Conservation (phyloP, 108 stramenopile genomes). For the Parietichytrium sp. region DNA sequence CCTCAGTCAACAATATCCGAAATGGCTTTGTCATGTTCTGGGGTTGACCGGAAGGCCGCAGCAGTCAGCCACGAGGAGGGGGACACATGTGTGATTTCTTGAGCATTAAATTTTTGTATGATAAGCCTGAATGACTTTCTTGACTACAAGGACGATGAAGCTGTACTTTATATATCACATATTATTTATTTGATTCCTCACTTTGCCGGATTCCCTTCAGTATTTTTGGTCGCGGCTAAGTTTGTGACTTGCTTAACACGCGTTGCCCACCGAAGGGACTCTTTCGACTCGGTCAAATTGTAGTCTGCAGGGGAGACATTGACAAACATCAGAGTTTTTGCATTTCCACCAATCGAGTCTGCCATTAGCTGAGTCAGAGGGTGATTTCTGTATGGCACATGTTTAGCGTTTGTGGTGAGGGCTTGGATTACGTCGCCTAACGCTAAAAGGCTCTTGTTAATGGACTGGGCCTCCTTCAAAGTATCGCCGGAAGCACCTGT, state of each 20-base stretch:
- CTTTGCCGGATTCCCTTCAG: no score
- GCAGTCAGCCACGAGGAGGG: no score
- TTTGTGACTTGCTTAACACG: conserved; percentile 48
- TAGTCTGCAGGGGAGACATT: conserved; percentile 7
- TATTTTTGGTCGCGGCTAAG: conserved; percentile 48
- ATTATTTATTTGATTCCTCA: no score
- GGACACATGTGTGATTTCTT: no score
- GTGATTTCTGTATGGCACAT: conserved; percentile 32
- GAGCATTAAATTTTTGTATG: no score
- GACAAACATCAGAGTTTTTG: conserved; percentile 33
- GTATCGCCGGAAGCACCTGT: conserved; percentile 40
- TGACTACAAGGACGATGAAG: no score
- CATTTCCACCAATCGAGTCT: conserved; percentile 32
- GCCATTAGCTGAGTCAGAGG: conserved; percentile 30
- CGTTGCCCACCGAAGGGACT: conserved; percentile 50
- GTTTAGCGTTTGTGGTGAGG: conserved; percentile 17
- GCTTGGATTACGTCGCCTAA: conserved; percentile 52
- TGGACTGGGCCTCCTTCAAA: conserved; percentile 48
- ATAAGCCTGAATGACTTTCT: no score
- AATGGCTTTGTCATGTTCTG: no score
- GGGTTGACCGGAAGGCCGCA: no score
- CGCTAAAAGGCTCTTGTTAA: conserved; percentile 45
- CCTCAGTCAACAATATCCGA: no score
- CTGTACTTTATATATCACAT: no score
- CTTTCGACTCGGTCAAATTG: conserved; percentile 46